These are phyloP conservation scores for Fraxinus baroniana DNA, from an alignment of 305 asterid species.

Conservation along the genomic window DNA sequence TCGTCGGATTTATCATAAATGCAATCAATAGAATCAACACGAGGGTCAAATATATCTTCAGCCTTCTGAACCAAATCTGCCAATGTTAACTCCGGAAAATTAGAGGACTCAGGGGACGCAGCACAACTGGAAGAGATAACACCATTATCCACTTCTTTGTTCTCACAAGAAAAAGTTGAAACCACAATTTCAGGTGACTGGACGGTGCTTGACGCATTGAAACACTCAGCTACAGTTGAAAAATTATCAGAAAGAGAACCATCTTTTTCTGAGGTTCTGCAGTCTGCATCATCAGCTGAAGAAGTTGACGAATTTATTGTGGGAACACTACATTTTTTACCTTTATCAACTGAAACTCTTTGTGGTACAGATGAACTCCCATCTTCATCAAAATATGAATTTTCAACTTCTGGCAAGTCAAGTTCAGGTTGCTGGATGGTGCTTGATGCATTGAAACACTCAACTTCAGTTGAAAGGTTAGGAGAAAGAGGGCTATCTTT, in stretches of 20 bases:
- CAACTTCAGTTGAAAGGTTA: conserved; percentile 26
- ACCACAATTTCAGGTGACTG: conserved; percentile 28
- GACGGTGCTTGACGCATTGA: conserved; percentile 20
- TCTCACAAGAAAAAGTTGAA: conserved; percentile 26
- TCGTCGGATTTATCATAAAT: conserved; percentile 17
- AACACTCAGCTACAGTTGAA: conserved; percentile 26
- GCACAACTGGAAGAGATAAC: conserved; percentile 26
- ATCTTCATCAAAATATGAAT: conserved; percentile 19
- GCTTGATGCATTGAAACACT: conserved; percentile 23
- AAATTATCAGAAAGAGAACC: conserved; percentile 20
- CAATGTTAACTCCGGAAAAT: conserved; percentile 16
- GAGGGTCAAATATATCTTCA: conserved; percentile 21
- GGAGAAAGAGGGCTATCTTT: conserved; percentile 19
- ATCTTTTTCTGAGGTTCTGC: conserved; percentile 16
- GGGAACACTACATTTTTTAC: conserved; percentile 9
- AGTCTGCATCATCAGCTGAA: conserved; percentile 26
- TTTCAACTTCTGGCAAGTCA: conserved; percentile 20
- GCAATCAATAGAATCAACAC: conserved; percentile 10
- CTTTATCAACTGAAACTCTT: conserved; percentile 20
- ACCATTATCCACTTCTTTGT: conserved; percentile 20
- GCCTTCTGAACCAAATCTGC: conserved; percentile 21
- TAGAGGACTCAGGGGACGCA: conserved; percentile 25
- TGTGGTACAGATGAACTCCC: conserved; percentile 13
- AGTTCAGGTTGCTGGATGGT: conserved; percentile 26
- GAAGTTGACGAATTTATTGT: conserved; percentile 28